A percentile compares a stretch with the other conserved stretches of the same genome.
phyloP scores from a whole-genome alignment of 805 yeast genomes.

The Allodekkera sacchari region DNA sequence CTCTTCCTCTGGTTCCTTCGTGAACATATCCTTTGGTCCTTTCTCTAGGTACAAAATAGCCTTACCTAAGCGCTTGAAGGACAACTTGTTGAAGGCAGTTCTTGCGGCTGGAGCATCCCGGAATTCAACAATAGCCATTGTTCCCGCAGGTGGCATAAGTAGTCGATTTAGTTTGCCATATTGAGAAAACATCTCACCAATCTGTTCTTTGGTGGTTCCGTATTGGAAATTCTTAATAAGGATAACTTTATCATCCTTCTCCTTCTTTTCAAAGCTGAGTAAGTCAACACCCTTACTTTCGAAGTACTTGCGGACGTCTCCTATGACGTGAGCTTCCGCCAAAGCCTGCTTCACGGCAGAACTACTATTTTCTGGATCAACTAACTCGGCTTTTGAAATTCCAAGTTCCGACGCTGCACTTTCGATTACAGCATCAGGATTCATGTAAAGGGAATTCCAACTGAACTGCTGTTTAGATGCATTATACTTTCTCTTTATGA shows the following conservation, averaged over 20 bases:
- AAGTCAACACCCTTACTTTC: slow-evolving; percentile 82
- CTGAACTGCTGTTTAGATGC: slow-evolving; percentile 84
- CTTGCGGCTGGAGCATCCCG: slow-evolving; percentile 78
- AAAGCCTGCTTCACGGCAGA: slow-evolving; percentile 95
- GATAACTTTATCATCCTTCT: slow-evolving; percentile 72
- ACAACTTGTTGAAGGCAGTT: slow-evolving; percentile 78
- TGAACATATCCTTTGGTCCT: slow-evolving; percentile 81
- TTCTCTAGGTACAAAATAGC: slow-evolving; percentile 85
- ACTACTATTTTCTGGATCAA: slow-evolving; percentile 78
- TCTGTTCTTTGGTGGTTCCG: slow-evolving; percentile 74
- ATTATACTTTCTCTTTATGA: slow-evolving; percentile 71
- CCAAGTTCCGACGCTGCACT: slow-evolving; percentile 84
- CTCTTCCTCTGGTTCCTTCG: slow-evolving; percentile 39
- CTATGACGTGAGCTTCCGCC: slow-evolving; percentile 94
- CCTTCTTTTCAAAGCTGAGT: slow-evolving; percentile 55
- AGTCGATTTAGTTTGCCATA: slow-evolving; percentile 75
- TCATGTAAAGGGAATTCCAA: slow-evolving; percentile 93
- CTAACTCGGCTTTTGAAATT: slow-evolving; percentile 67
- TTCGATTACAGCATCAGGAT: slow-evolving; percentile 83
- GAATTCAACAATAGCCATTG: slow-evolving; percentile 89
- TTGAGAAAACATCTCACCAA: slow-evolving; percentile 72
- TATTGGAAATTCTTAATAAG: slow-evolving; percentile 86
- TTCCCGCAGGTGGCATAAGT: slow-evolving; percentile 93
- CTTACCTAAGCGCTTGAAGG: slow-evolving; percentile 82
- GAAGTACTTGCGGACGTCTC: slow-evolving; percentile 82